A percentile compares a stretch with the other conserved stretches of the same genome.
Conservation (phyloP, 2,329 filamentous ascomycete genomes). For the Ramularia endophylla region DNA sequence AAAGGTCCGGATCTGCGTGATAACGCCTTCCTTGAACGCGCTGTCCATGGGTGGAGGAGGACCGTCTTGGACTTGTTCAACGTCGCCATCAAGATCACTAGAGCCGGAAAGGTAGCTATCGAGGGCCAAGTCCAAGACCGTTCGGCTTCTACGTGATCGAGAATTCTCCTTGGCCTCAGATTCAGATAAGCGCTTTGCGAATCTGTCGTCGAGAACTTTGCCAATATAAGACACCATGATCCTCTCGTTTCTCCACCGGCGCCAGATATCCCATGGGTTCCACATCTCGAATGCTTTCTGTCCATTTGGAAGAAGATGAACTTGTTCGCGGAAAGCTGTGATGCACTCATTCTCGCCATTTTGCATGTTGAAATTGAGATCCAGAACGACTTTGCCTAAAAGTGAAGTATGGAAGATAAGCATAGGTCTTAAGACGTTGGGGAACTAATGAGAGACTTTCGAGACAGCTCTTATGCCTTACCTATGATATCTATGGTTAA, state of each 20-base stretch:
- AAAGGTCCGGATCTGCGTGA: constrained; percentile 32
- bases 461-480: too few species aligned
- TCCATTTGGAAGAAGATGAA: constrained; percentile 21
- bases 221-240: constrained; percentile 22
- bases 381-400: constrained; percentile 34
- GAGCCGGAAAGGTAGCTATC: constrained; percentile 30
- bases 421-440: too few species aligned
- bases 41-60: constrained; percentile 22
- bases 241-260: constrained; percentile 19
- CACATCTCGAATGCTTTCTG: constrained; percentile 15
- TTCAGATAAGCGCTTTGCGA: constrained; percentile 21
- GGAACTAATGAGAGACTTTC: too few species aligned
- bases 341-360: constrained; percentile 32
- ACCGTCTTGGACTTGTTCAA: constrained; percentile 8
- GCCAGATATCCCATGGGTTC: constrained; percentile 16
- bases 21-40: constrained; percentile 28
- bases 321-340: constrained; percentile 31
- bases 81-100: constrained; percentile 5
- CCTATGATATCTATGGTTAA: constrained; percentile 40
- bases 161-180: constrained; percentile 17
- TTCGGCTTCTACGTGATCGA: constrained; percentile 9
- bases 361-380: constrained; percentile 34
- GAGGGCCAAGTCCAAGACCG: constrained; percentile 27
- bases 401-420: too few species aligned
- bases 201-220: constrained; percentile 31